Evolutionary conservation across 2,329 filamentous ascomycete genomes (phyloP).

Genomic region (Penicillium sp.): DNA sequence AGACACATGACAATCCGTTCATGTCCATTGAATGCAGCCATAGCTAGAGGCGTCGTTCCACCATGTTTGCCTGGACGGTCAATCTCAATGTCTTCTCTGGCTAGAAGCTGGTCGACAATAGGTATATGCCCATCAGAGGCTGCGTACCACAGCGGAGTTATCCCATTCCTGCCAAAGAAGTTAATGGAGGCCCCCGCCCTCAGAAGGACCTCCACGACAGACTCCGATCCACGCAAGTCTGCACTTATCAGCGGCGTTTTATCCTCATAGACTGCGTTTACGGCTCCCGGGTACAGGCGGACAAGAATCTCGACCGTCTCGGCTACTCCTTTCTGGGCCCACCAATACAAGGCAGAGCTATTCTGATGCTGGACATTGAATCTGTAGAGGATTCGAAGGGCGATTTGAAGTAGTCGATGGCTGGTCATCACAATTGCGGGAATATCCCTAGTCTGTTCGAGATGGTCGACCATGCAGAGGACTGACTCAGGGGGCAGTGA

Average conservation of each 20-base stretch:
- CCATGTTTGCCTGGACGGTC: neutral
- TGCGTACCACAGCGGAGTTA: constrained; percentile 1
- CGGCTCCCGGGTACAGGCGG: neutral
- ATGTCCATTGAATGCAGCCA: neutral
- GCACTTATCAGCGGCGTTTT: constrained; percentile 2
- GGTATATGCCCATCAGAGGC: neutral
- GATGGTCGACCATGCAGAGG: neutral
- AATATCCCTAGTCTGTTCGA: constrained; percentile 6
- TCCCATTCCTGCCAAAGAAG: neutral
- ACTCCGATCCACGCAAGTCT: neutral
- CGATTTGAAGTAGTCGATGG: neutral
- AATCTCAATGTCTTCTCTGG: constrained; percentile 1
- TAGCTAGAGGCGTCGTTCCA: neutral
- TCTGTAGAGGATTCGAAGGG: constrained; percentile 1
- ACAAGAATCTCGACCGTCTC: neutral
- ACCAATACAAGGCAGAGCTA: constrained; percentile 2
- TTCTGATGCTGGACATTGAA: constrained; percentile 1
- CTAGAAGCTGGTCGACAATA: constrained; percentile 1
- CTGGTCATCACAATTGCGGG: neutral
- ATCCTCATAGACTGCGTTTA: constrained; percentile 1
- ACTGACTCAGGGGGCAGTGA: neutral
- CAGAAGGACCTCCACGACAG: neutral
- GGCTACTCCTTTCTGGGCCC: neutral
- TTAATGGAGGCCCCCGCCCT: constrained; percentile 1
- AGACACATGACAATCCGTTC: neutral